Evolutionary conservation across 768 basidiomycete genomes (phyloP).

Genomic region (Russula virescens): DNA sequence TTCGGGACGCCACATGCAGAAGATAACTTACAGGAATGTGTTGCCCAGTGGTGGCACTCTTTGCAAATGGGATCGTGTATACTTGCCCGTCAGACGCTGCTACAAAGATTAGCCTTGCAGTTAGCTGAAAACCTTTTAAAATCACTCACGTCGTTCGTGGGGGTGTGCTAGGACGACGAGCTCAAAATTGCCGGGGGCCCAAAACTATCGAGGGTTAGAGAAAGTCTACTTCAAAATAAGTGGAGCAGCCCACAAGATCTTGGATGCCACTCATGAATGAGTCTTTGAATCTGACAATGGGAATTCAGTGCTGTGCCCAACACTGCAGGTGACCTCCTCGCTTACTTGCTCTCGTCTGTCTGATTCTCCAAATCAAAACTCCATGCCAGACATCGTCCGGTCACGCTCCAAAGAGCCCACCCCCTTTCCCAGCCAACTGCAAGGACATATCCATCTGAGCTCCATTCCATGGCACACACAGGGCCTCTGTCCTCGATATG

Average conservation of each 20-base stretch:
- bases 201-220: conserved; percentile 55
- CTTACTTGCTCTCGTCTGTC: conserved; percentile 48
- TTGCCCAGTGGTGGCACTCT: conserved; percentile 88
- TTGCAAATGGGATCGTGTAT: conserved; percentile 87
- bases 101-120: conserved; percentile 3
- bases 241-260: conserved; percentile 50
- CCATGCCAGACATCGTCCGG: conserved; percentile 80
- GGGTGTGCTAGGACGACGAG: conserved; percentile 66
- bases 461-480: conserved; percentile 78
- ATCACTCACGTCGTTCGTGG: conserved; percentile 43
- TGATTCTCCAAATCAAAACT: conserved; percentile 63
- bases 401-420: conserved; percentile 88
- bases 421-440: conserved; percentile 89
- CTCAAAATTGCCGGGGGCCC: conserved; percentile 91
- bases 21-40: conserved; percentile 70
- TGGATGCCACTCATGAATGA: conserved; percentile 78
- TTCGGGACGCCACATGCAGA: neutral
- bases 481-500: conserved; percentile 50
- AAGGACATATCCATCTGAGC: conserved; percentile 90
- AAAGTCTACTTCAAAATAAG: neutral
- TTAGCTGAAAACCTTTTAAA: neutral
- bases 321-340: conserved; percentile 11
- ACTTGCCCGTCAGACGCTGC: conserved; percentile 63
- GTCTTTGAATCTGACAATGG: conserved; percentile 56
- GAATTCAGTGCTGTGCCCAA: conserved; percentile 13